Evolutionary conservation across 1,284 basidiomycete species (phyloP).

Genomic region (Leccinum holopus): DNA sequence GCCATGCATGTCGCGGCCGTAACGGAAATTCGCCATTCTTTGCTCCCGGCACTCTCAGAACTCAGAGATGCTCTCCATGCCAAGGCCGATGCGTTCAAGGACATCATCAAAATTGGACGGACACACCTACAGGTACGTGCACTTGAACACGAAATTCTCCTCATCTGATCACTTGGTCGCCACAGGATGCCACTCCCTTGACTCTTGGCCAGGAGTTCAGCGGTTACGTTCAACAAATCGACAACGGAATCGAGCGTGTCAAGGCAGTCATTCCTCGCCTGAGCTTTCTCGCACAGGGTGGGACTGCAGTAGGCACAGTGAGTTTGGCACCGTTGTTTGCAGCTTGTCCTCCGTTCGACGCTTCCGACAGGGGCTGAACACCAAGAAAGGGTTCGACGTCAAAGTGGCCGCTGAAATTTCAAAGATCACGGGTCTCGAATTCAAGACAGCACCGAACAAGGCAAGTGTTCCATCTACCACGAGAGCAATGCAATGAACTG

Average conservation of each 20-base stretch:
- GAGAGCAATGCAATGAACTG: background rate
- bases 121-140: conserved; percentile 83
- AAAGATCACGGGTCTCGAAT: conserved; percentile 86
- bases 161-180: conserved; percentile 1
- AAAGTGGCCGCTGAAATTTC: conserved; percentile 93
- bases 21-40: conserved; percentile 76
- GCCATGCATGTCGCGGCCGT: conserved; percentile 99
- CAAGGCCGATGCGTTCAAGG: conserved; percentile 80
- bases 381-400: conserved; percentile 94
- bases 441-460: conserved; percentile 99
- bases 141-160: background rate
- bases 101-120: conserved; percentile 98
- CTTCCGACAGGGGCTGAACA: conserved; percentile 83
- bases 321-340: conserved; percentile 30
- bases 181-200: conserved; percentile 92
- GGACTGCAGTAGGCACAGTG: conserved; percentile 97
- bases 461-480: conserved; percentile 37
- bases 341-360: conserved; percentile 6
- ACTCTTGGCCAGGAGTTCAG: conserved; percentile 99
- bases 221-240: conserved; percentile 95
- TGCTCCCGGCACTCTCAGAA: conserved; percentile 86
- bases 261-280: conserved; percentile 84
- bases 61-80: conserved; percentile 82
- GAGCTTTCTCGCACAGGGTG: conserved; percentile 93
- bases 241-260: conserved; percentile 88